Base-by-base conservation (phyloP, 805 yeast genomes). In the Novakomyces olei region DNA sequence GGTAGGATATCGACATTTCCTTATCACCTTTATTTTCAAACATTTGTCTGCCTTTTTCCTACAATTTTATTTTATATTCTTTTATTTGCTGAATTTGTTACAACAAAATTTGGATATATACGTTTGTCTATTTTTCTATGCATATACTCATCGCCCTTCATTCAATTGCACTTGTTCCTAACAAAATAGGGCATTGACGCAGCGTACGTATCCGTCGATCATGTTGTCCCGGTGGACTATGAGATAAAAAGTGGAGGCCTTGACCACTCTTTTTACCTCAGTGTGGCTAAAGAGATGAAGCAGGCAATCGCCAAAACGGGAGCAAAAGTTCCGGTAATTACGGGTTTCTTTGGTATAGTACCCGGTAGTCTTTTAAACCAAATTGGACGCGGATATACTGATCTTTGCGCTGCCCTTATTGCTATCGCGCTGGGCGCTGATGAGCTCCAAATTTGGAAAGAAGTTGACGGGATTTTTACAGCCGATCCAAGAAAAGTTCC, bases 401-500 rank as follows among this genome's bases (percentile, higher is more conserved):
- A 88, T 52, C 60, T 88, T 44, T 88, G 98, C 61, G 98, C 98
- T 14, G 98, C 96, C 1, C 63, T 88, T 47, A 67, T 81, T 26
- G 94, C 98, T 0, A 96, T 88, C 19, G 98, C 95, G 1, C 55
- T 75, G 32, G 68, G 64, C 39, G 95, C 96, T 4, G 91, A 80
- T 29, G 98, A 88, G 55, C 62, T 88, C 39, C 98, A 88, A 57
- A 79, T 88, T 32, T 88, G 98, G 98, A 88, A 88, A 47, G 98
- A 88, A 58, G 98, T 88, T 33, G 98, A 88, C 51, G 98, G 98
- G 45, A 88, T 88, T 26, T 88, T 88, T 60, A 83, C 96, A 1
- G 98, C 98, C 2, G 98, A 88, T 51, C 98, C 98, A 26, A 64
- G 98, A 39, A 88, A 88, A 46, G 96, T 88, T 19, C 74, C 81